Evolutionary conservation across 202 grass and related monocot species (phyloP), one percentile per base, ranked within the genome.

Genomic region (Digitaria exilis): DNA sequence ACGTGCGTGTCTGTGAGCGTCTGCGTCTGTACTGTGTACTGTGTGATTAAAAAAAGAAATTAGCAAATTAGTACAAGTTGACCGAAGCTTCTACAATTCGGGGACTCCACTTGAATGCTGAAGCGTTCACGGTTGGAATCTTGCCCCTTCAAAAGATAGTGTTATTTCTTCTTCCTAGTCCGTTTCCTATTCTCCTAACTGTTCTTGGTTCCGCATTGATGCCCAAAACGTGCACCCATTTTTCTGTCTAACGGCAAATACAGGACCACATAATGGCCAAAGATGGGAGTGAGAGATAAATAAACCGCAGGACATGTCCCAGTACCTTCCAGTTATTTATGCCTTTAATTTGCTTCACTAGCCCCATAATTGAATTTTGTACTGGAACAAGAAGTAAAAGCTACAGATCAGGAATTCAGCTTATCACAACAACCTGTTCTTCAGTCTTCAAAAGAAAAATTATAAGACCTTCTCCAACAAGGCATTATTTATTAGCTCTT

Each of bases 261-360:
- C 17, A 82, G 83, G 83, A 89, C 83, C 88, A 78, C 79, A 16
- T 68, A 3, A 43, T 73, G 73, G 83, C 37, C 6, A 67, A 43
- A 78, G 31, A 82, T 67, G 18, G 67, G 29, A 73, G 46, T 66
- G 17, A 46, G 17, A 46, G 55, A 81, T 65, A 70, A 84, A 54
- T 35, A 70, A 64, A 48, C 46, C 4, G 8, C 32, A 82, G 78
- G 65, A 67, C 83, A 64, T 55, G 10, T 64, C 76, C 66, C 21
- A 44, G 49, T 56, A 88, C 62, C 79, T 73, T 72, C 46, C 56
- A 65, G 81, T 77, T 89, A 81, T 84, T 49, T 28, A 85, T 77
- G 8, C 15, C 2, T 68, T 61, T 39, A 39, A 39, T 39, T 39
- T 72, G 50, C 1, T 73, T 79, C 69, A 6, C 65, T 42, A 65